phyloP scores from a whole-genome alignment of 1,284 basidiomycete genomes.

The Puccinia horiana region DNA sequence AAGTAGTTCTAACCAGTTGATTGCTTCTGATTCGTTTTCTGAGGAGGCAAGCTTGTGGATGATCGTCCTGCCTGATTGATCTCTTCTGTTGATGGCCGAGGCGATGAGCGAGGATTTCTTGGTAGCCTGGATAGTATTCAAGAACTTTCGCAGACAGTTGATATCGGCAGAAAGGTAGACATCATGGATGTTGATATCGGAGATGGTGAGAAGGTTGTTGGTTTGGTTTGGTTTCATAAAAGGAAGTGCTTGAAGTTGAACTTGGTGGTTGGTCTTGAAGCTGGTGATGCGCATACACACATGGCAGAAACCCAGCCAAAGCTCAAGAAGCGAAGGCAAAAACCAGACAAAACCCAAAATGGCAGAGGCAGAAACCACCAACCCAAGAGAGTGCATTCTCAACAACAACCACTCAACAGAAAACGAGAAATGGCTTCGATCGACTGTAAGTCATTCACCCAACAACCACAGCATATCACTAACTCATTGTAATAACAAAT shows the following conservation, averaged over 20 bases:
- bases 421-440: not conserved
- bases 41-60: slow-evolving; percentile 72
- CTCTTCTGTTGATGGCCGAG: slow-evolving; percentile 71
- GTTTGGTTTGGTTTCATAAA: slow-evolving; percentile 32
- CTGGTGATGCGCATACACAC: not conserved
- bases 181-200: slow-evolving; percentile 46
- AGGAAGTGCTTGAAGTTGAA: not conserved
- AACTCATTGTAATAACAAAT: not conserved
- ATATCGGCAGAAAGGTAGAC: slow-evolving; percentile 26
- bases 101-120: slow-evolving; percentile 45
- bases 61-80: slow-evolving; percentile 73
- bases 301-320: not conserved
- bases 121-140: not conserved
- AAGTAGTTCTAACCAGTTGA: slow-evolving; percentile 82
- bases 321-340: not conserved
- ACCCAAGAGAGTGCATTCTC: not conserved
- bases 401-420: not conserved
- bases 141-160: slow-evolving; percentile 23
- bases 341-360: not conserved
- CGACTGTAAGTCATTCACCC: not conserved
- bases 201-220: not conserved
- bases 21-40: slow-evolving; percentile 64
- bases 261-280: not conserved
- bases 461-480: not conserved
- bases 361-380: no score